Evolutionary conservation across 1,139 yeast species (phyloP), one percentile per base, ranked within the genome.

Genomic region (Blastobotrys petasosporus): DNA sequence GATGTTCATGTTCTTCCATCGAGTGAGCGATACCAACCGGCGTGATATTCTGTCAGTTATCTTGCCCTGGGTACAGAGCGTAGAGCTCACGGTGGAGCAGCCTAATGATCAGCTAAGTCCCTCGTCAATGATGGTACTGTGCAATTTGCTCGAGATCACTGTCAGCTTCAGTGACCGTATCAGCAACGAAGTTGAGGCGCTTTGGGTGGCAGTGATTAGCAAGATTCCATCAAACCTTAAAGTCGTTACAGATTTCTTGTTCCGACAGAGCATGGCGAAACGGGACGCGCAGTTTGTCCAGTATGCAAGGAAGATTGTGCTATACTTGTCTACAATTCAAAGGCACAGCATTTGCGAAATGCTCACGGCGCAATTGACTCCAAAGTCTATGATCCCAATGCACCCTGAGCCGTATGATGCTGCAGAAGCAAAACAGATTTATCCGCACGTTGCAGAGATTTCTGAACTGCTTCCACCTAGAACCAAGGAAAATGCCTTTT

Each of bases 191-290:
- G 86, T 92, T 8, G 97, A 90, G 61, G 94, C 95, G 0, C 66
- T 92, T 33, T 94, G 99, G 99, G 87, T 85, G 3, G 94, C 97
- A 0, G 70, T 92, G 33, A 95, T 94, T 1, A 79, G 79, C 45
- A 83, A 82, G 3, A 70, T 73, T n/a, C 74, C 80, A 9, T 74
- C 73, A 9, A 90, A 92, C 58, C 82, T 83, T 32, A 81, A 81
- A 47, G 79, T 78, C 7, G 84, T 88, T 15, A 66, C 86, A 56
- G 85, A 82, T 40, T 92, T 79, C 58, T 70, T 88, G 34, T 71
- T 87, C 42, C 73, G 72, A 30, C 79, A 81, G 39, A 82, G 95
- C 38, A 69, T 90, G 46, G 80, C 80, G 39, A 73, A 84, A 46
- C 78, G 85, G 51, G 86, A 82, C 54, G 78, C 94, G 0, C 66